Conservation (phyloP, 495 filamentous ascomycete species). For the Aspergillus steynii region DNA sequence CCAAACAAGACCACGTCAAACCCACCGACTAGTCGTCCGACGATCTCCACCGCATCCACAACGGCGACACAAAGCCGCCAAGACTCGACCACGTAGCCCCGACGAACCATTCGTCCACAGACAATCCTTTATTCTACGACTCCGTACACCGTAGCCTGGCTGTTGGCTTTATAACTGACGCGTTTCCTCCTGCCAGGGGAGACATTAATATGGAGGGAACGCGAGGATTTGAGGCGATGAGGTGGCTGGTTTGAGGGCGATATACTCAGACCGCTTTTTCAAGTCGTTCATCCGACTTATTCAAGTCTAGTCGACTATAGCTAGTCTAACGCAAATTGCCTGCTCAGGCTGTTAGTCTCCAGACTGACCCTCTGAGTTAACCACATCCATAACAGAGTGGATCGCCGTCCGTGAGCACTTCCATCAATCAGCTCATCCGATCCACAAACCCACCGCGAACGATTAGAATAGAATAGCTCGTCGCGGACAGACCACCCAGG, state of each 20-base stretch:
- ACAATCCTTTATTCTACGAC: neutral
- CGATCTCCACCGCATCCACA: neutral
- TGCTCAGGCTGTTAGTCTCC: no score
- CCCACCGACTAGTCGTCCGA: neutral
- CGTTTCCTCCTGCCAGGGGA: neutral
- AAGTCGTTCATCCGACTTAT: neutral
- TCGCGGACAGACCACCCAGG: neutral
- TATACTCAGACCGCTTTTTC: conserved; percentile 7
- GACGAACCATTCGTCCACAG: neutral
- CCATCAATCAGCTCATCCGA: neutral
- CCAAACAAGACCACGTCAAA: neutral
- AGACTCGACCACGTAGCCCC: neutral
- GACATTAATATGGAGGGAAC: neutral
- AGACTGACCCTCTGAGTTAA: no score
- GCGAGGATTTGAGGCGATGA: conserved; percentile 1
- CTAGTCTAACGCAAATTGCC: no score
- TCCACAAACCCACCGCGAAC: neutral
- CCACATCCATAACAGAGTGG: no score
- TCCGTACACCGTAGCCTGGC: neutral
- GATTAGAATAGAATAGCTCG: neutral
- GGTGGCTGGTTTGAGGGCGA: conserved; percentile 2
- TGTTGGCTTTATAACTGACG: neutral
- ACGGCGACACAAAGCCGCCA: neutral
- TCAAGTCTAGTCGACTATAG: neutral
- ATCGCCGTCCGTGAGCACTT: no score